Conservation (phyloP, 2,329 filamentous ascomycete genomes). For the Aureobasidium melanogenum region DNA sequence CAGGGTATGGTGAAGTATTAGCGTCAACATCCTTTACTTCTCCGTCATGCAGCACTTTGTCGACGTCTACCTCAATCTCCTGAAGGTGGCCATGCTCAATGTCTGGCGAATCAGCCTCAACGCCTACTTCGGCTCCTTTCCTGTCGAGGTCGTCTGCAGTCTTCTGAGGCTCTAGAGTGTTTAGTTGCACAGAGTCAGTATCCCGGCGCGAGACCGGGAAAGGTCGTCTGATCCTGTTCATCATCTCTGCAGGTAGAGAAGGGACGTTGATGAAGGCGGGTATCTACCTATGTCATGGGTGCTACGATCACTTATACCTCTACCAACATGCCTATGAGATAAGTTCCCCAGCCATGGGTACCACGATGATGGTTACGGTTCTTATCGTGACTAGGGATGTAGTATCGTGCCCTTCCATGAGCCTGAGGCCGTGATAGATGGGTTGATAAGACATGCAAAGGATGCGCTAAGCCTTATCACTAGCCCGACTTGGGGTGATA, state of each 20-base stretch:
- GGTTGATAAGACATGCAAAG: slow-evolving; percentile 1
- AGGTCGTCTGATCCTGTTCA: slow-evolving; percentile 21
- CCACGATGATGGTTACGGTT: background rate
- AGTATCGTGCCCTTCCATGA: background rate
- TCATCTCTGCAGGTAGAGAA: slow-evolving; percentile 3
- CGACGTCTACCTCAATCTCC: slow-evolving; percentile 28
- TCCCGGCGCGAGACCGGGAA: slow-evolving; percentile 19
- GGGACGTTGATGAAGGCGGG: background rate
- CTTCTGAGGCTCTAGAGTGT: slow-evolving; percentile 17
- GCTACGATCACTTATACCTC: background rate
- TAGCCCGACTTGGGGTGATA: background rate
- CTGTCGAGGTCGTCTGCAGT: slow-evolving; percentile 16
- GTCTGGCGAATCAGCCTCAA: slow-evolving; percentile 16
- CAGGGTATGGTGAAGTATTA: slow-evolving; percentile 51
- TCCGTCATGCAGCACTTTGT: slow-evolving; percentile 40
- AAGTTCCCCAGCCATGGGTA: background rate
- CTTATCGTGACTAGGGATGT: background rate
- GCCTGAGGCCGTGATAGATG: background rate
- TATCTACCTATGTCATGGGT: background rate
- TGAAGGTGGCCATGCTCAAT: slow-evolving; percentile 19
- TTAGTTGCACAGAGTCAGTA: slow-evolving; percentile 21
- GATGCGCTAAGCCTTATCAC: slow-evolving; percentile 7
- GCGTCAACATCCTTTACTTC: slow-evolving; percentile 20
- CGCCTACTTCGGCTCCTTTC: slow-evolving; percentile 5
- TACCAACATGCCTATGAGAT: background rate